Base-by-base conservation (phyloP, 441 rosid genomes). In the Populus hybrid region DNA sequence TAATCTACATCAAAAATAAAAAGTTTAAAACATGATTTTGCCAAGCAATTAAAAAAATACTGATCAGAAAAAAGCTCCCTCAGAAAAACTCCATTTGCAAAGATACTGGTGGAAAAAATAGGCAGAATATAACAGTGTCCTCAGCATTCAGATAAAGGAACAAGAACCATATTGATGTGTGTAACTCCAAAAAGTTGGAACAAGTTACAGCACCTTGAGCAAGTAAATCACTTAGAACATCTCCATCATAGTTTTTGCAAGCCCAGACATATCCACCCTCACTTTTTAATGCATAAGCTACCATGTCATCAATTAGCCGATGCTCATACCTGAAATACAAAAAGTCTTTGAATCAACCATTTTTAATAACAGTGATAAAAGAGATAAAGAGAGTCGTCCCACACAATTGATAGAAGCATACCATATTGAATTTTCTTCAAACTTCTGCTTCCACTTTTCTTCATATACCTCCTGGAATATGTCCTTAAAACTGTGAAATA, bases 221-320 rank as follows among this genome's bases (percentile, higher is more conserved):
- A n/a, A n/a, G n/a, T n/a, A n/a, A n/a, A n/a, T n/a, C n/a, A n/a
- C n/a, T n/a, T n/a, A n/a, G n/a, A n/a, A n/a, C n/a, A n/a, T n/a
- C n/a, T n/a, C n/a, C n/a, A n/a, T n/a, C n/a, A n/a, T n/a, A n/a
- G n/a, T n/a, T n/a, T n/a, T n/a, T n/a, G n/a, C n/a, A n/a, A n/a
- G n/a, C n/a, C n/a, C n/a, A n/a, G n/a, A n/a, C 96, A 90, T 93
- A 95, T 79, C 99, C 98, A 29, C 99, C 99, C 76, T 91, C 98
- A 73, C 99, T 95, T 88, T 95, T 95, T 71, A 95, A 3, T n/a
- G 90, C 97, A 83, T 95, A 95, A 73, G 98, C 99, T 56, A 95
- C 98, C 99, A 95, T 95, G 83, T 95, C 98, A 87, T 95, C 99
- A 70, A 95, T 95, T 72, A 95, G 82, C 35, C 98, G 97, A 77